A percentile compares a stretch with the other conserved stretches of the same genome.
Conservation (phyloP, 129 eudicot species). For the Apium graveolens region DNA sequence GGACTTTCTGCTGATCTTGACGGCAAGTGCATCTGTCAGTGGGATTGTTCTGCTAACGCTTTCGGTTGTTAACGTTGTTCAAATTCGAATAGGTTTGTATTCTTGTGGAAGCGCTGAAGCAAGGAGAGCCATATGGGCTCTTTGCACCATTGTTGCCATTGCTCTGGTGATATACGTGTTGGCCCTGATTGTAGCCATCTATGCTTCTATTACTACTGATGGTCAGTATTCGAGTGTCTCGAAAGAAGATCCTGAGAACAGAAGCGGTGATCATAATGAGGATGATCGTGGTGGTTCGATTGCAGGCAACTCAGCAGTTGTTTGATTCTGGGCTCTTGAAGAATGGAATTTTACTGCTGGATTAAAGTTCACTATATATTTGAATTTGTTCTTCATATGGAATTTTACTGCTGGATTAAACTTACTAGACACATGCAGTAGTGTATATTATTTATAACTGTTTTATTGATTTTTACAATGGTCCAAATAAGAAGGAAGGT, state of each 20-base stretch:
- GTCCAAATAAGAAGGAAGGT: no score
- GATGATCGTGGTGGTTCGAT: background rate
- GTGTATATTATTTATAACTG: no score
- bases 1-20: background rate
- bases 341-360: background rate
- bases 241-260: background rate
- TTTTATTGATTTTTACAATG: no score
- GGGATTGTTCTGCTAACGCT: background rate
- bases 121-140: background rate
- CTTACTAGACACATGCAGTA: no score
- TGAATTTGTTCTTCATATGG: background rate
- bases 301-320: background rate
- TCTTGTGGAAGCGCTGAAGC: background rate
- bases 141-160: background rate
- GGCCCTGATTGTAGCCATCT: background rate
- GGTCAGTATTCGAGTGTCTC: background rate
- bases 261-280: background rate
- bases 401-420: no score
- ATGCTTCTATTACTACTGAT: constrained; percentile 2
- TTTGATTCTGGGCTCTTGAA: background rate
- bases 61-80: background rate
- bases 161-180: background rate
- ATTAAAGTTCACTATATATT: background rate
- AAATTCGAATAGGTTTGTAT: background rate
- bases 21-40: background rate